Evolutionary conservation across 2,329 filamentous ascomycete genomes (phyloP).

Genomic region (Calonectria hawksworthii): DNA sequence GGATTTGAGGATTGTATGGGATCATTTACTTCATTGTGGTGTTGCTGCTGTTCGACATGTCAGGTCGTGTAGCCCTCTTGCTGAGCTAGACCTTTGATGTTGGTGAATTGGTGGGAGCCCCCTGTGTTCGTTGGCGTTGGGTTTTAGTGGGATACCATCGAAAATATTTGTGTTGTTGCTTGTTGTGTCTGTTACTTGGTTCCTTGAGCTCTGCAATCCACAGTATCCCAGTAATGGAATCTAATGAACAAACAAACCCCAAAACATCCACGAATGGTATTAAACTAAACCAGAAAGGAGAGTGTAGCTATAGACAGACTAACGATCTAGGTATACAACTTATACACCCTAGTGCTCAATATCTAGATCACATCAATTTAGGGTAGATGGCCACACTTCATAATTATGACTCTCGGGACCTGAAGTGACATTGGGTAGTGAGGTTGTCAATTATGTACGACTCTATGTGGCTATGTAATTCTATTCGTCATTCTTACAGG

Average conservation of each 20-base stretch:
- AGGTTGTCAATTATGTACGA: conserved; percentile 33
- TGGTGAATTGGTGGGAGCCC: background rate
- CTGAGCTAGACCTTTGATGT: background rate
- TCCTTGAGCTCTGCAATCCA: background rate
- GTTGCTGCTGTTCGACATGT: background rate
- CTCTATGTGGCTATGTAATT: conserved; percentile 39
- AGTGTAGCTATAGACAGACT: background rate
- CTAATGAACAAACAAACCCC: background rate
- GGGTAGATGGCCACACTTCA: background rate
- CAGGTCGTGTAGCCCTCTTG: background rate
- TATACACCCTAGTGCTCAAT: background rate
- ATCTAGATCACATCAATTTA: too few species aligned
- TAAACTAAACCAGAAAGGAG: background rate
- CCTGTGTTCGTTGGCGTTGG: background rate
- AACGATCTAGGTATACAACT: background rate
- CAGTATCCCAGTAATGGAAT: background rate
- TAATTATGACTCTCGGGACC: too few species aligned
- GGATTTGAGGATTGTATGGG: background rate
- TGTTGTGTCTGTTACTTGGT: background rate
- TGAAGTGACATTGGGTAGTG: background rate
- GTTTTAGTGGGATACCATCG: too few species aligned
- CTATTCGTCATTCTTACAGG: conserved; percentile 35
- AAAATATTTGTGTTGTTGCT: background rate
- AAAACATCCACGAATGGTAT: background rate
- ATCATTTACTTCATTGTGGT: background rate